Conservation (phyloP, 2,329 filamentous ascomycete species). For the Hypoxylon sp. region DNA sequence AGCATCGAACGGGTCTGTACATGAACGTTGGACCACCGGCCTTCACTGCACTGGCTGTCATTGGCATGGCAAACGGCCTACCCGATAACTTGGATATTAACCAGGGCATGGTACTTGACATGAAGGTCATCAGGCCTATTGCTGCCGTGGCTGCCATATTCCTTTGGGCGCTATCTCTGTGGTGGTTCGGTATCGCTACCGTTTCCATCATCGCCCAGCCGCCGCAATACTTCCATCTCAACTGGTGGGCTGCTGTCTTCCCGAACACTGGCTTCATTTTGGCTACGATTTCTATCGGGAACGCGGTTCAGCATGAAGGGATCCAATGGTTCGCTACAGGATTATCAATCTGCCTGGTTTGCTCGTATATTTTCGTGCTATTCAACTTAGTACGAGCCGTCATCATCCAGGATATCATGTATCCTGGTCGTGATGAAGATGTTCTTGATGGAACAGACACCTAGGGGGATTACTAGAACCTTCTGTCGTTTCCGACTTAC, state of each 20-base stretch:
- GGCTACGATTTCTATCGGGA: constrained; percentile 66
- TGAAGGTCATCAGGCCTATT: constrained; percentile 55
- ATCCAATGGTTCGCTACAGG: constrained; percentile 62
- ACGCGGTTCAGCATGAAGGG: constrained; percentile 58
- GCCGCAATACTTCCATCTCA: constrained; percentile 66
- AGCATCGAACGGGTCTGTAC: constrained; percentile 76
- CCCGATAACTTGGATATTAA: constrained; percentile 59
- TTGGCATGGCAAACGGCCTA: constrained; percentile 72
- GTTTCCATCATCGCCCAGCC: constrained; percentile 59
- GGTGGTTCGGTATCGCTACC: constrained; percentile 67
- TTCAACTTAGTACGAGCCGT: constrained; percentile 60
- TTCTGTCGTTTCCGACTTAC: background rate
- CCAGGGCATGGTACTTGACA: constrained; percentile 41
- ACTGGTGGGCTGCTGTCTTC: constrained; percentile 74
- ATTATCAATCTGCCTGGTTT: constrained; percentile 60
- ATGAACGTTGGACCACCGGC: constrained; percentile 79
- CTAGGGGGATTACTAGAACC: background rate
- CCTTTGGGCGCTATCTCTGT: constrained; percentile 72
- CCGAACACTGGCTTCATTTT: constrained; percentile 71
- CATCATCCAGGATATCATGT: constrained; percentile 65
- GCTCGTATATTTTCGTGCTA: constrained; percentile 58
- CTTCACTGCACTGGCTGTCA: constrained; percentile 76
- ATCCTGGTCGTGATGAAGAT: constrained; percentile 66
- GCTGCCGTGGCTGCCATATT: constrained; percentile 64
- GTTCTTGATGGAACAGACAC: constrained; percentile 45